These are phyloP conservation scores for Intubia oerlemansii DNA, from an alignment of 2,329 filamentous ascomycete genomes.

Conservation along the genomic window DNA sequence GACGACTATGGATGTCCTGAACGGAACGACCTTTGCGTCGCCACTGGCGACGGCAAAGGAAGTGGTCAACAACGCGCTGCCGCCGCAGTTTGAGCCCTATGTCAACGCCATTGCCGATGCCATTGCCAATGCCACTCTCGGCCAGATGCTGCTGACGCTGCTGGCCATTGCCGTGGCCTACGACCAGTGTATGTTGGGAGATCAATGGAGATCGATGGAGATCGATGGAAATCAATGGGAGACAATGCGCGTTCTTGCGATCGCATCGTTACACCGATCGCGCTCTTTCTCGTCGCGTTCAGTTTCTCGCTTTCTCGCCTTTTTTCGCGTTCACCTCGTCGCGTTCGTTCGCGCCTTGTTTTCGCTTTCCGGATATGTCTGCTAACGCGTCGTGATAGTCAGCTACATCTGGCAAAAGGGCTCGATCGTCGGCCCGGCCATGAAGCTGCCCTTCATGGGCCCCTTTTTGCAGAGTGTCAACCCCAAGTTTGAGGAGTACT, in stretches of 20 bases:
- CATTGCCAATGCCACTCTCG: conserved; percentile 32
- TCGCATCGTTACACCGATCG: no score
- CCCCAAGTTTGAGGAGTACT: conserved; percentile 79
- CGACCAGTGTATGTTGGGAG: conserved; percentile 52
- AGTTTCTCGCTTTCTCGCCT: conserved; percentile 18
- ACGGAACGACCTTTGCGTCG: conserved; percentile 44
- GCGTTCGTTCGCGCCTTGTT: no score
- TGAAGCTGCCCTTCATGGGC: conserved; percentile 78
- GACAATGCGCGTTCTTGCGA: no score
- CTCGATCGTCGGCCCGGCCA: conserved; percentile 49
- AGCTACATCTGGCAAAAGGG: conserved; percentile 59
- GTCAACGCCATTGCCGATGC: conserved; percentile 34
- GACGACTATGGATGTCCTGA: conserved; percentile 18
- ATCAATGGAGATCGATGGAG: no score
- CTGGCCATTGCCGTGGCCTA: conserved; percentile 56
- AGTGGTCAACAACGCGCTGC: conserved; percentile 22
- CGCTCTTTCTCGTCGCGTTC: no score
- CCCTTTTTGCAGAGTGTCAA: conserved; percentile 84
- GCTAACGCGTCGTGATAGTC: no score
- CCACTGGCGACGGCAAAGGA: conserved; percentile 38
- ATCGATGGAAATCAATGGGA: no score
- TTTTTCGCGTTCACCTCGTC: background rate
- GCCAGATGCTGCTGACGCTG: conserved; percentile 47
- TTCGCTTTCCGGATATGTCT: background rate
- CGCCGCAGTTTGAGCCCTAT: conserved; percentile 32